phyloP scores from a whole-genome alignment of 1,284 basidiomycete genomes.

The Malassezia psittaci region DNA sequence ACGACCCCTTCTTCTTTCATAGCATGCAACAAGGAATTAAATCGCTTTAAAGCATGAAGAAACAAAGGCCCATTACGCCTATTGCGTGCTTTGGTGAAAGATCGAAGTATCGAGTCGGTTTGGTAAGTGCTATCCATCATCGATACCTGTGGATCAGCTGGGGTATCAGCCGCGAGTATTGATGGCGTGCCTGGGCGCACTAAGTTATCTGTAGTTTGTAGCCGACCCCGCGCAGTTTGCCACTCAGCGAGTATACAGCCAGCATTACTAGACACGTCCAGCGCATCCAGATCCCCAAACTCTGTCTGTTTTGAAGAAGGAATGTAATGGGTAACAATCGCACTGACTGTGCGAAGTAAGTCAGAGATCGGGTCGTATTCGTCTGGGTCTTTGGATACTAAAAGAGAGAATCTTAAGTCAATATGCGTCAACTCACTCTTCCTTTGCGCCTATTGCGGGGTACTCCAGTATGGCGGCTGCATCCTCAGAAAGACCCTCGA shows the following conservation, averaged over 20 bases:
- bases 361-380: constrained; percentile 46
- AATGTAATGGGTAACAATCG: constrained; percentile 34
- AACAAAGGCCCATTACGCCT: constrained; percentile 52
- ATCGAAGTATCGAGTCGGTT: constrained; percentile 51
- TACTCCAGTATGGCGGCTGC: constrained; percentile 29
- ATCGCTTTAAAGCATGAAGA: constrained; percentile 50
- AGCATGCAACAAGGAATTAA: constrained; percentile 50
- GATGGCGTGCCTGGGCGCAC: constrained; percentile 15
- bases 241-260: constrained; percentile 17
- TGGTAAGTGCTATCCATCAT: constrained; percentile 1
- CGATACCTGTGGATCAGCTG: constrained; percentile 8
- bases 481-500: constrained; percentile 6
- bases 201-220: neutral
- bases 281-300: constrained; percentile 36
- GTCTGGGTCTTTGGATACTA: constrained; percentile 36
- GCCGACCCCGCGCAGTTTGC: neutral
- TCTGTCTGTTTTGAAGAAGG: constrained; percentile 20
- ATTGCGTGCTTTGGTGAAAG: constrained; percentile 52
- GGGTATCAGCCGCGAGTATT: neutral
- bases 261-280: constrained; percentile 31
- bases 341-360: constrained; percentile 30
- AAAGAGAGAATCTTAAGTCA: constrained; percentile 23
- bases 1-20: constrained; percentile 48
- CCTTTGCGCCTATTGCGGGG: constrained; percentile 25
- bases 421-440: constrained; percentile 14